These are phyloP conservation scores for Rubia peregrina DNA, from an alignment of 305 asterid genomes.

Conservation along the genomic window DNA sequence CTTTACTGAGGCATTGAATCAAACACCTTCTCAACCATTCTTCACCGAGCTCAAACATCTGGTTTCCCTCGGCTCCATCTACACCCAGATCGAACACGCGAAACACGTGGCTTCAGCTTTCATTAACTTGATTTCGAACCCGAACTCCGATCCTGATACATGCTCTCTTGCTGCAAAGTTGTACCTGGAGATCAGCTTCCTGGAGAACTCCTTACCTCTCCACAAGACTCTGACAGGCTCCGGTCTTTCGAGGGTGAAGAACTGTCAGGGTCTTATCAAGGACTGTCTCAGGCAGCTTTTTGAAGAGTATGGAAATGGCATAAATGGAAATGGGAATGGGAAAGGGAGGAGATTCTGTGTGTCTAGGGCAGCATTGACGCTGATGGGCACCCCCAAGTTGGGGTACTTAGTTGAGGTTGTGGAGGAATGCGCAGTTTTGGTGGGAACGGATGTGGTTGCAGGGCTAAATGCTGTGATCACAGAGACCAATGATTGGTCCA, in stretches of 20 bases:
- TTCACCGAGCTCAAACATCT: conserved; percentile 52
- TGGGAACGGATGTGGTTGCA: conserved; percentile 64
- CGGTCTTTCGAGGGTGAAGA: conserved; percentile 54
- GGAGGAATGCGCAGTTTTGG: conserved; percentile 66
- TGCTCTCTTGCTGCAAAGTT: conserved; percentile 47
- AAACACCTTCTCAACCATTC: conserved; percentile 42
- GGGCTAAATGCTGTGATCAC: conserved; percentile 54
- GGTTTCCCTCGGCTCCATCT: conserved; percentile 67
- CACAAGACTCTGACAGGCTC: conserved; percentile 72
- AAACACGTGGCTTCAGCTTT: conserved; percentile 60
- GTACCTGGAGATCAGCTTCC: conserved; percentile 61
- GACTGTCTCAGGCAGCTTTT: conserved; percentile 54
- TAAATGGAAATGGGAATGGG: conserved; percentile 26
- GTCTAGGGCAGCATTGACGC: conserved; percentile 77
- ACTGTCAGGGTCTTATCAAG: conserved; percentile 38
- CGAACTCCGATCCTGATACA: conserved; percentile 28
- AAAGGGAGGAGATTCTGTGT: conserved; percentile 56
- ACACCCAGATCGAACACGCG: conserved; percentile 70
- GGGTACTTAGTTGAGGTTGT: conserved; percentile 75
- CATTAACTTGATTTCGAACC: conserved; percentile 41
- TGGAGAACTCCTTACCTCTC: conserved; percentile 77
- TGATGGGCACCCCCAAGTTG: conserved; percentile 86
- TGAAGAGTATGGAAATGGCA: conserved; percentile 57
- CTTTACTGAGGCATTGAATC: conserved; percentile 53
- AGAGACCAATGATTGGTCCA: conserved; percentile 50